Percentiles rank a stretch among this genome's conserved stretches.
Conservation (phyloP, 139 green algal species). For the Dunaliella primolecta region DNA sequence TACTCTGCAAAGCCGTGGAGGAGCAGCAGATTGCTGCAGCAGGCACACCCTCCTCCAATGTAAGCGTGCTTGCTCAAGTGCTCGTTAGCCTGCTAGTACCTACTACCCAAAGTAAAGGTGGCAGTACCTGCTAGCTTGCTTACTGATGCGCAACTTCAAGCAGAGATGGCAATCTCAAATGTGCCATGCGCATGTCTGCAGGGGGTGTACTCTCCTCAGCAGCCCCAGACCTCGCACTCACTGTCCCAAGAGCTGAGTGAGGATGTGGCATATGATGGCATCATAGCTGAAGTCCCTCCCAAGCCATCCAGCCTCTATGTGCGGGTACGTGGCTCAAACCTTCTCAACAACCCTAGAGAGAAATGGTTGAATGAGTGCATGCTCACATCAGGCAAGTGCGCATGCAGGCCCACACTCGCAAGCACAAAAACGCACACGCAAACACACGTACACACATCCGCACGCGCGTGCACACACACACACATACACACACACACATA, state of each 20-base stretch:
- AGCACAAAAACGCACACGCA: background rate
- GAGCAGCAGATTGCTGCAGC: constrained; percentile 6
- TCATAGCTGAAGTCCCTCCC: constrained; percentile 22
- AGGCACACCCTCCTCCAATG: constrained; percentile 15
- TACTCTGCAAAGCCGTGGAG: background rate
- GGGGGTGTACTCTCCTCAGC: background rate
- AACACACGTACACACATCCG: background rate
- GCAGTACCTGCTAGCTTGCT: too few relatives aligned
- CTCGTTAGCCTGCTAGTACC: too few relatives aligned
- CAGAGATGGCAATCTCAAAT: too few relatives aligned
- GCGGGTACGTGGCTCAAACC: too few relatives aligned
- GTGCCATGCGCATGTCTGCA: background rate
- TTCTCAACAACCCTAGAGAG: too few relatives aligned
- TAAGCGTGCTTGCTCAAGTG: too few relatives aligned
- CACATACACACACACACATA: background rate
- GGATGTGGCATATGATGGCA: constrained; percentile 35
- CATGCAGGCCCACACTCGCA: background rate
- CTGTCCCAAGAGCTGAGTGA: background rate
- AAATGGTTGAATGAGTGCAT: too few relatives aligned
- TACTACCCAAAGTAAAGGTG: too few relatives aligned
- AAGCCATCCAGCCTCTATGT: constrained; percentile 37
- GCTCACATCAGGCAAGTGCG: too few relatives aligned
- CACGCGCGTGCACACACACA: background rate
- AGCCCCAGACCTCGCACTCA: background rate
- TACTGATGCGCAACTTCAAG: too few relatives aligned